These are phyloP conservation scores for Cercophora sp. DNA, from an alignment of 495 filamentous ascomycete genomes.

Conservation along the genomic window DNA sequence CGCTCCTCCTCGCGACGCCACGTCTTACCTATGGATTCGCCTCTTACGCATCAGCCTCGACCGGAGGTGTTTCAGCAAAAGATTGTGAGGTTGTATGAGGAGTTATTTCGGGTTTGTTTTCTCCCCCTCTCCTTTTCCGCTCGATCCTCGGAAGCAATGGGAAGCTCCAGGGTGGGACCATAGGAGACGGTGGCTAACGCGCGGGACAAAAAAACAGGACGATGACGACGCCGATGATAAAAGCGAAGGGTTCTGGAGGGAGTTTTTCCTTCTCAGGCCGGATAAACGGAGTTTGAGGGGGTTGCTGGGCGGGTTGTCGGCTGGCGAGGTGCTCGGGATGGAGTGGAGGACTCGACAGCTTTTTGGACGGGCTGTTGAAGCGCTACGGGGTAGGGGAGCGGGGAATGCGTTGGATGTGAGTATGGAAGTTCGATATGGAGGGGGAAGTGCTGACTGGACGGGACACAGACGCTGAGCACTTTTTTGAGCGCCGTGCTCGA, in stretches of 20 bases:
- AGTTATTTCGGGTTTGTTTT: constrained; percentile 69
- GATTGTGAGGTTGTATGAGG: constrained; percentile 84
- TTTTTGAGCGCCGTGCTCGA: constrained; percentile 76
- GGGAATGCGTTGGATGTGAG: constrained; percentile 88
- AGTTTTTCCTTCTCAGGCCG: constrained; percentile 86
- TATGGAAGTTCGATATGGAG: neutral
- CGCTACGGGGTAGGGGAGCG: constrained; percentile 59
- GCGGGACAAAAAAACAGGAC: constrained; percentile 25
- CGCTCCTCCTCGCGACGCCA: too few species aligned
- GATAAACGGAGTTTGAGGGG: constrained; percentile 61
- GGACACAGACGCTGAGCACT: constrained; percentile 73
- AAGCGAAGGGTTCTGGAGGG: constrained; percentile 90
- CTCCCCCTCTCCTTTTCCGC: neutral
- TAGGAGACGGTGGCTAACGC: neutral
- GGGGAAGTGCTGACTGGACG: neutral
- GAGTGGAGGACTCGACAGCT: constrained; percentile 75
- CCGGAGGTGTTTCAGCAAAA: constrained; percentile 91
- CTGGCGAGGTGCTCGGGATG: constrained; percentile 70
- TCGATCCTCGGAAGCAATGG: neutral
- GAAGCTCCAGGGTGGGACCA: neutral
- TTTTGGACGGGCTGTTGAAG: constrained; percentile 66
- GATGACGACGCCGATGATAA: constrained; percentile 60
- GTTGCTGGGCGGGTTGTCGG: constrained; percentile 61
- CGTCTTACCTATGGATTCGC: too few species aligned
- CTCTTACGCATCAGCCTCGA: constrained; percentile 86